Conservation (phyloP, 2,329 filamentous ascomycete genomes). For the Cercospora berteroae region DNA sequence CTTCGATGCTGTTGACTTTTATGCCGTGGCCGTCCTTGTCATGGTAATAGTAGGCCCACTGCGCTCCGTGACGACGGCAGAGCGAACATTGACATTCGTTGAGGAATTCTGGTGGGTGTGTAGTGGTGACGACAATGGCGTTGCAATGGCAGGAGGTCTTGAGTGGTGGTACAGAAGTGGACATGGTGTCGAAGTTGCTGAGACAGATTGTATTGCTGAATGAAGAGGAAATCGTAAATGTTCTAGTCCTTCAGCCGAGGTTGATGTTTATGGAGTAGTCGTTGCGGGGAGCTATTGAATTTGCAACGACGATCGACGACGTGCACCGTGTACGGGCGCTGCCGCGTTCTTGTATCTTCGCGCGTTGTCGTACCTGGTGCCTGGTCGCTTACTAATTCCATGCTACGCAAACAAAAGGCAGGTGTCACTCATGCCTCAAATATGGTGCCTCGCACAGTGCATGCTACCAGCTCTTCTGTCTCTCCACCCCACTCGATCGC, state of each 20-base stretch:
- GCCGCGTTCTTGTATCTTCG: too few species aligned
- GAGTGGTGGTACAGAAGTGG: neutral
- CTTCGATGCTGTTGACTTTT: neutral
- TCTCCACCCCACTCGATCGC: neutral
- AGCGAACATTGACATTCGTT: constrained; percentile 34
- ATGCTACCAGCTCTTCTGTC: neutral
- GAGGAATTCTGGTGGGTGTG: constrained; percentile 19
- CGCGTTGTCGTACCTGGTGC: neutral
- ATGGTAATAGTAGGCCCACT: constrained; percentile 31
- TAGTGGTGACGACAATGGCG: constrained; percentile 29
- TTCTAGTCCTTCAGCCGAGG: neutral
- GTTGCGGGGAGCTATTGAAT: neutral
- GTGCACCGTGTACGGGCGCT: too few species aligned
- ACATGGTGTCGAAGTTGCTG: too few species aligned
- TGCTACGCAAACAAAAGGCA: neutral
- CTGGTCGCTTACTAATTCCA: neutral
- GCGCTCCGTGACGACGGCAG: constrained; percentile 34
- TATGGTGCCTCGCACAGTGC: too few species aligned
- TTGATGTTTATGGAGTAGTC: neutral
- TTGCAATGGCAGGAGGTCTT: constrained; percentile 30
- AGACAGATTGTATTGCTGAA: too few species aligned
- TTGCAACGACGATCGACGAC: neutral
- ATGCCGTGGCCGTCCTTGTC: neutral
- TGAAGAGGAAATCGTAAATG: too few species aligned
- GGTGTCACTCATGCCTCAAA: neutral